Percentiles rank a stretch among this genome's conserved stretches.
Conservation (phyloP, 2,329 filamentous ascomycete species). For the Claviceps spartinae region DNA sequence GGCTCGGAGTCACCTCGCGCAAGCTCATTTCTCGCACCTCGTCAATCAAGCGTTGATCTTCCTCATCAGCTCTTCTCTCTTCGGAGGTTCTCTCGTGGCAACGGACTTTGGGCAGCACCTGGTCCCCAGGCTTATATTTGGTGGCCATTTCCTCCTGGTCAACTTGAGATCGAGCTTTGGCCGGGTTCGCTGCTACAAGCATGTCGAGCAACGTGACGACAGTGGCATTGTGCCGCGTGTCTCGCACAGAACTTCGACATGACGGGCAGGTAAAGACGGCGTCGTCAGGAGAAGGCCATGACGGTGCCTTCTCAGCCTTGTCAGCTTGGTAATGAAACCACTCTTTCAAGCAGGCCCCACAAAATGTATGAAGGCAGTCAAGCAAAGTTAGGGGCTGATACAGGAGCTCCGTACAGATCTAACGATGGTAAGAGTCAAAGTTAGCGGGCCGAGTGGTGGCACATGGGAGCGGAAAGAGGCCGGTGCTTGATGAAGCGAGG, state of each 20-base stretch:
- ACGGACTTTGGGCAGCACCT: constrained; percentile 54
- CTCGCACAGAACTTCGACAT: constrained; percentile 76
- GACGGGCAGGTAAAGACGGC: constrained; percentile 74
- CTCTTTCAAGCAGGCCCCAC: constrained; percentile 86
- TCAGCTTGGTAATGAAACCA: constrained; percentile 80
- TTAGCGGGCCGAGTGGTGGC: neutral
- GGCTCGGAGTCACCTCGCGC: constrained; percentile 45
- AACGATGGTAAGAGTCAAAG: neutral
- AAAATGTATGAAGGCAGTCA: constrained; percentile 92
- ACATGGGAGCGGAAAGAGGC: neutral
- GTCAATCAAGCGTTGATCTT: constrained; percentile 56
- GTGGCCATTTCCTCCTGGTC: constrained; percentile 66
- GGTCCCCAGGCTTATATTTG: constrained; percentile 71
- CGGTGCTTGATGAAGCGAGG: constrained; percentile 5
- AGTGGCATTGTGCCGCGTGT: constrained; percentile 79
- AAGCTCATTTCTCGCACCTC: constrained; percentile 63
- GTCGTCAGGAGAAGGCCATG: constrained; percentile 33
- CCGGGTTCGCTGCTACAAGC: constrained; percentile 68
- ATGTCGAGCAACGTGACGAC: constrained; percentile 84
- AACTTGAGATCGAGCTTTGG: constrained; percentile 50
- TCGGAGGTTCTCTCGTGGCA: constrained; percentile 36
- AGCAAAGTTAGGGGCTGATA: constrained; percentile 84
- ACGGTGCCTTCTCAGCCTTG: constrained; percentile 37
- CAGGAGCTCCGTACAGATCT: constrained; percentile 95
- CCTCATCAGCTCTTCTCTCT: constrained; percentile 43